phyloP scores from a whole-genome alignment of 768 basidiomycete genomes.

The Mycena capillaripes region DNA sequence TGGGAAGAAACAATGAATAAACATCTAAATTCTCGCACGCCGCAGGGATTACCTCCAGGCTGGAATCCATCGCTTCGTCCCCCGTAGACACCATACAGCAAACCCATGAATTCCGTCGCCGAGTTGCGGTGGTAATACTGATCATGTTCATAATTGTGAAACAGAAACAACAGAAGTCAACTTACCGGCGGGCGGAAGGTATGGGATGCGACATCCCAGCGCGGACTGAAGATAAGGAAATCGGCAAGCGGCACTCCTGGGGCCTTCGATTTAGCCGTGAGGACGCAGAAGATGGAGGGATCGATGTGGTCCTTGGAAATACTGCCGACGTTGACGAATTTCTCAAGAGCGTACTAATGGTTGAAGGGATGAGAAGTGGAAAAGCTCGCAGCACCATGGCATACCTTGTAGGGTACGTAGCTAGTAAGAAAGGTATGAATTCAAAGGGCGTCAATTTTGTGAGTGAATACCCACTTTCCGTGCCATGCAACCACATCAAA shows the following conservation, averaged over 20 bases:
- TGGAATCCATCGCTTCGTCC: slow-evolving; percentile 74
- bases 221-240: slow-evolving; percentile 73
- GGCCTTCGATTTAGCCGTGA: slow-evolving; percentile 75
- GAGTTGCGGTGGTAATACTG: slow-evolving; percentile 78
- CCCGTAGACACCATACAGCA: slow-evolving; percentile 73
- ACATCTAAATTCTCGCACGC: neutral
- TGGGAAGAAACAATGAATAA: neutral
- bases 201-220: slow-evolving; percentile 72
- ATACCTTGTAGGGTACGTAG: slow-evolving; percentile 35
- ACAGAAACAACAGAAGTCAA: slow-evolving; percentile 22
- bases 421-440: neutral
- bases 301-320: slow-evolving; percentile 80
- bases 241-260: slow-evolving; percentile 71
- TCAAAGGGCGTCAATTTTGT: neutral
- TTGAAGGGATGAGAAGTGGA: neutral
- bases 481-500: slow-evolving; percentile 84
- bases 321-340: slow-evolving; percentile 73
- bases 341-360: slow-evolving; percentile 68
- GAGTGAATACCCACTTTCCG: slow-evolving; percentile 63
- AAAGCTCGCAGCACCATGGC: neutral
- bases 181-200: slow-evolving; percentile 74
- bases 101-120: slow-evolving; percentile 74
- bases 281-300: slow-evolving; percentile 77
- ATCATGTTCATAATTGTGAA: neutral
- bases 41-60: slow-evolving; percentile 55